phyloP scores from a whole-genome alignment of 2,329 filamentous ascomycete genomes.

The Ceratocystis harringtonii region DNA sequence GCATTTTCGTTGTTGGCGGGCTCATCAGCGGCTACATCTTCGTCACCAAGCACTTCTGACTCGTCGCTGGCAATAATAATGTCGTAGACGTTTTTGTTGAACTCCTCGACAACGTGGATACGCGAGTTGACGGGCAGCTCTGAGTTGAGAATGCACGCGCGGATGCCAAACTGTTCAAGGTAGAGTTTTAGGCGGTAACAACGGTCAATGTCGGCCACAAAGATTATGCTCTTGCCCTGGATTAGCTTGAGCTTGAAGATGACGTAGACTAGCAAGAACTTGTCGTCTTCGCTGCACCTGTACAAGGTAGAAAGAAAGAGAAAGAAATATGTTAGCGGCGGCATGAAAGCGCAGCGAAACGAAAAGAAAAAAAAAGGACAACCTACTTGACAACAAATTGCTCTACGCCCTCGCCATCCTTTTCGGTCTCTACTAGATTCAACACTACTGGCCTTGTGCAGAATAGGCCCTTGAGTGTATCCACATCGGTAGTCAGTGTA shows the following conservation, averaged over 20 bases:
- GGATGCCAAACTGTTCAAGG: conserved; percentile 91
- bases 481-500: conserved; percentile 75
- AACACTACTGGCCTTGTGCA: conserved; percentile 66
- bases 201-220: conserved; percentile 68
- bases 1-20: conserved; percentile 23
- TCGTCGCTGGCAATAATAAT: conserved; percentile 96
- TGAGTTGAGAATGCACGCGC: conserved; percentile 84
- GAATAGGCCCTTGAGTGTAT: conserved; percentile 72
- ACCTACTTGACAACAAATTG: conserved; percentile 69
- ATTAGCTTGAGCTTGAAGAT: conserved; percentile 60
- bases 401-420: conserved; percentile 61
- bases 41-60: conserved; percentile 62
- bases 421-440: conserved; percentile 61
- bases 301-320: conserved; percentile 29
- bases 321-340: conserved; percentile 21
- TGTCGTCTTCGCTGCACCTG: conserved; percentile 77
- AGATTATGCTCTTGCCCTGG: conserved; percentile 67
- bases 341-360: background rate
- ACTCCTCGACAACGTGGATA: conserved; percentile 90
- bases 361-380: background rate
- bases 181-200: conserved; percentile 91
- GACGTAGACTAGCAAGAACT: conserved; percentile 60
- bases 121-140: conserved; percentile 87
- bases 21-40: conserved; percentile 29
- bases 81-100: conserved; percentile 93